Base-by-base conservation (phyloP, 495 filamentous ascomycete species). In the Talaromyces proteolyticus region DNA sequence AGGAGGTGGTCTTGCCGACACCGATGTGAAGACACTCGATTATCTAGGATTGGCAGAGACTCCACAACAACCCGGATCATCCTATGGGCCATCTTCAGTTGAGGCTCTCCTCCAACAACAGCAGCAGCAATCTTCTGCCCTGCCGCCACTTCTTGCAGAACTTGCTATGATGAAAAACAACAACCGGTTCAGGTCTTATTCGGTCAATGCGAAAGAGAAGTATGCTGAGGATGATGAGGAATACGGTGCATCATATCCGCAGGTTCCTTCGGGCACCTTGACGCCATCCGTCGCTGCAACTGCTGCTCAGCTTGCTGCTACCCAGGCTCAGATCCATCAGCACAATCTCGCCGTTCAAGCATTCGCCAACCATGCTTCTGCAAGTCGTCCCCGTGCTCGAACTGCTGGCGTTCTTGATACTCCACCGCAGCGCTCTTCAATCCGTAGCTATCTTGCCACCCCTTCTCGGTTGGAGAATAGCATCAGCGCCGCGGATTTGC, bases 171-270 rank as follows among this genome's bases (percentile, higher is more conserved):
- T 82, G 54, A 88, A 86, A 64, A 89, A 82, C 52, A 78, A 86
- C 47, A 97, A 87, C 65, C 80, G 93, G 41, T 90, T 96, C 68
- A 83, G 93, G 16, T 98, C 93, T 23, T 97, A 96, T 64, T 98
- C 93, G 18, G 93, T 98, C 42, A 97, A 98, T 66, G 93, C 94
- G 37, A 96, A 94, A 65, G 93, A 96, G 63, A 96, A 94, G 67
- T 97, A 97, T 59, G 93, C 87, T 0, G 85, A 87, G 59, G 91
- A 95, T 50, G 90, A 96, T 53, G 92, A 96, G 20, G 89, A 91
- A 37, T 84, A 89, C 50, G 72, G 74, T 46, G 69, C 57, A 51
- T 63, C 67, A 20, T 84, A 82, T 55, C 68, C 75, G 12, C 73
- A 77, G 45, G 62, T 72, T 47, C 87, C 84, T 44, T 86, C 86